A percentile compares a stretch with the other conserved stretches of the same genome.
These are phyloP conservation scores for Blastobotrys ciferrii DNA, from an alignment of 1,139 yeast genomes.

Conservation along the genomic window DNA sequence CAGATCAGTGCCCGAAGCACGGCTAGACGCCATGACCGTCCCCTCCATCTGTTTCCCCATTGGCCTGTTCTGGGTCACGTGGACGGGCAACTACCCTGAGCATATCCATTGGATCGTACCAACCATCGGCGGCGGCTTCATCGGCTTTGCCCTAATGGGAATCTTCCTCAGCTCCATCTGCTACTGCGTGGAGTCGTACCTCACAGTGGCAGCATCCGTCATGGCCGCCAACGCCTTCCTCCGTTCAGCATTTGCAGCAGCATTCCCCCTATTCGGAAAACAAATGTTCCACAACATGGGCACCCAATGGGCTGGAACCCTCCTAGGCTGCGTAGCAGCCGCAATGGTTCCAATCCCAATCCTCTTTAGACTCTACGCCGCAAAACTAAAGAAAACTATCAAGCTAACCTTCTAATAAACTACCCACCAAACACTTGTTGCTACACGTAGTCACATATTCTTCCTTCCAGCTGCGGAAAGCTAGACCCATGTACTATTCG, in stretches of 20 bases:
- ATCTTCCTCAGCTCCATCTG: constrained; percentile 74
- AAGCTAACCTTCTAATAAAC: constrained; percentile 51
- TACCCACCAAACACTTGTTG: neutral
- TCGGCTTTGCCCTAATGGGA: constrained; percentile 71
- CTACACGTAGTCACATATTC: no score
- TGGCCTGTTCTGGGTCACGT: constrained; percentile 79
- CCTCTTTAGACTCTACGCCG: constrained; percentile 63
- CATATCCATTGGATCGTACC: constrained; percentile 81
- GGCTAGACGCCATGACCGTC: constrained; percentile 68
- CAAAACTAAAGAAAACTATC: constrained; percentile 47
- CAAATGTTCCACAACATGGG: constrained; percentile 74
- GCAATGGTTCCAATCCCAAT: constrained; percentile 69
- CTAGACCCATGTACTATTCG: no score
- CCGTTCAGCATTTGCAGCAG: constrained; percentile 68
- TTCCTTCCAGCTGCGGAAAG: no score
- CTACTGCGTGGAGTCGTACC: constrained; percentile 74
- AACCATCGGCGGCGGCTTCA: constrained; percentile 62
- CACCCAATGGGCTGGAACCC: constrained; percentile 75
- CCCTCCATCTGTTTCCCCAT: constrained; percentile 67
- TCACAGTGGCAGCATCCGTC: constrained; percentile 81
- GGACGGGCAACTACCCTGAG: constrained; percentile 73
- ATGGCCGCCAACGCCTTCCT: constrained; percentile 82
- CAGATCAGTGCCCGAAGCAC: constrained; percentile 71
- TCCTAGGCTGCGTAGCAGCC: constrained; percentile 67
- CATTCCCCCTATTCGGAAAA: constrained; percentile 74